phyloP scores from a whole-genome alignment of 192 early-diverging fungal species.

The Backusella westeae region DNA sequence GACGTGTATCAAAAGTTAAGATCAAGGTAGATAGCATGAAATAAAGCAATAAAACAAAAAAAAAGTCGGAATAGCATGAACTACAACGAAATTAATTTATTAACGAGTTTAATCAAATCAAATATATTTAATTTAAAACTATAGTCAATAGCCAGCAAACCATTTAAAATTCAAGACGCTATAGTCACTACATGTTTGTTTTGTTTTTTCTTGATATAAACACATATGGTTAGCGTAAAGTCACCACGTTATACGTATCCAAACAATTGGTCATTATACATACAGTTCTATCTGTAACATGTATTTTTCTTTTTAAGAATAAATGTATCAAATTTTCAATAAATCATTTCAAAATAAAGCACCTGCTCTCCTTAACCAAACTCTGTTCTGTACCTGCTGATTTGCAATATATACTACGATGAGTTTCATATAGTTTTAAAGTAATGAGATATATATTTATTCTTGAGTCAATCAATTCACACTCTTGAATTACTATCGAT shows the following conservation, averaged over 20 bases:
- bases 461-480: background rate
- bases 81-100: background rate
- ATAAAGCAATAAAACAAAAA: background rate
- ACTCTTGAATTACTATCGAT: background rate
- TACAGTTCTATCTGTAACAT: background rate
- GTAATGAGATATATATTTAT: background rate
- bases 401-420: background rate
- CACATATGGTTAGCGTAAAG: background rate
- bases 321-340: background rate
- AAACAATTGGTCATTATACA: constrained; percentile 5
- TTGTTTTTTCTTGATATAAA: background rate
- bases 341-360: background rate
- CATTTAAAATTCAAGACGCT: background rate
- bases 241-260: background rate
- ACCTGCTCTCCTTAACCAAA: background rate
- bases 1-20: background rate
- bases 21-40: background rate
- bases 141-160: background rate
- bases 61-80: background rate
- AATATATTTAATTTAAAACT: background rate
- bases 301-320: background rate
- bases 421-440: background rate
- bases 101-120: background rate
- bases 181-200: background rate
- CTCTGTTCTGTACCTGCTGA: background rate